phyloP scores from a whole-genome alignment of 306 rosid genomes.

The Cyamopsis tetragonoloba region DNA sequence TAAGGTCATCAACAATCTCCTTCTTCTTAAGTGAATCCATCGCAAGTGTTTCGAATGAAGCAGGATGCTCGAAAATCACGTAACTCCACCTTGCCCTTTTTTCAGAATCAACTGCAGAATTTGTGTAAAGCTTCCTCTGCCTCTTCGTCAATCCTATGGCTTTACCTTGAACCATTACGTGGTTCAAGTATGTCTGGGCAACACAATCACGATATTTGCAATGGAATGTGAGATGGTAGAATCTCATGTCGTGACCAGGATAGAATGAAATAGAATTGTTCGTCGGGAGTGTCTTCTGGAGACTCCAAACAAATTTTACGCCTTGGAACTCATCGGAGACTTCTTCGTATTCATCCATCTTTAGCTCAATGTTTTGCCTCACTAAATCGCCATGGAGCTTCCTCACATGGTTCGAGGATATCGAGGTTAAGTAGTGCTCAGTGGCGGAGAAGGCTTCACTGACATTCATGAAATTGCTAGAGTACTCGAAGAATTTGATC shows the following conservation, averaged over 20 bases:
- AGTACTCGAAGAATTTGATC: conserved; percentile 40
- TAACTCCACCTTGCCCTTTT: conserved; percentile 32
- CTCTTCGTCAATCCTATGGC: conserved; percentile 22
- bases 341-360: conserved; percentile 43
- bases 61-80: conserved; percentile 50
- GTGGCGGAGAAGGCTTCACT: conserved; percentile 20
- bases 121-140: conserved; percentile 41
- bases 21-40: conserved; percentile 43
- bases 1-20: conserved; percentile 37
- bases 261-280: neutral
- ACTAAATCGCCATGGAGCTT: conserved; percentile 35
- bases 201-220: neutral
- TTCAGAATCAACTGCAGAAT: conserved; percentile 5
- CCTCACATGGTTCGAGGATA: conserved; percentile 22
- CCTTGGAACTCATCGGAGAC: conserved; percentile 36
- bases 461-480: neutral
- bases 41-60: conserved; percentile 38
- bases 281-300: neutral
- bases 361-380: conserved; percentile 19
- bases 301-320: conserved; percentile 39
- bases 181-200: conserved; percentile 24
- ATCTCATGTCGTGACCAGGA: conserved; percentile 31
- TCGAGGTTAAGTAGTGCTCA: conserved; percentile 30
- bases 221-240: conserved; percentile 33
- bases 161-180: conserved; percentile 31